Evolutionary conservation across 352 stramenopile genomes (phyloP), one percentile per base, ranked within the genome.

Genomic region (Pythium biforme): DNA sequence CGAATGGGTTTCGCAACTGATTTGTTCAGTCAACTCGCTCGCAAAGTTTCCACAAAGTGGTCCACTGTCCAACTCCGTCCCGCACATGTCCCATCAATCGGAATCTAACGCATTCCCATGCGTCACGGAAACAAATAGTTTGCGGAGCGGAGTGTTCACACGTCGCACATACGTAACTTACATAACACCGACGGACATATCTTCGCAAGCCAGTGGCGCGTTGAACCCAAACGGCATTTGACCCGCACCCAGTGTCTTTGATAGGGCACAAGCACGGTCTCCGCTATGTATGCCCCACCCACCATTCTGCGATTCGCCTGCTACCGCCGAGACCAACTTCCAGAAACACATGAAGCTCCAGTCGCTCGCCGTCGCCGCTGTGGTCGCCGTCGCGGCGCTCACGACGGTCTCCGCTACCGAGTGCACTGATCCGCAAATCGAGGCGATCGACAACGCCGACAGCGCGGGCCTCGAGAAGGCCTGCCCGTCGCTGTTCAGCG

Each of bases 281-380:
- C n/a, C n/a, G n/a, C n/a, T n/a, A n/a, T n/a, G n/a, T n/a, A n/a
- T n/a, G n/a, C n/a, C n/a, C n/a, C n/a, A n/a, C n/a, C n/a, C n/a
- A n/a, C 6, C 34, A 40, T 40, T 40, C 34, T 11, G 5, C 34
- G 12, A 40, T 11, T 40, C 34, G 12, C 34, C 34, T 4, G 5
- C 34, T 4, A 11, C 34, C 34, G 34, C 7, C 34, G 34, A 40
- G 34, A 40, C 34, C 17, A 27, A 8, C 9, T 10, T 26, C 54
- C 46, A 39, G 11, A 6, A 7, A 3, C 55, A 15, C n/a, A 62
- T 62, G 55, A 62, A 62, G 33, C 23, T 55, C 33, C 53, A 50
- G 25, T 43, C 53, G 53, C 43, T 59, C 40, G 26, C 40, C 8
- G 19, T 41, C 10, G 7, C 47, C 45, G 37, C 33, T 3, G 46